Evolutionary conservation across 768 basidiomycete genomes (phyloP).

Genomic region (Mycena galopus): DNA sequence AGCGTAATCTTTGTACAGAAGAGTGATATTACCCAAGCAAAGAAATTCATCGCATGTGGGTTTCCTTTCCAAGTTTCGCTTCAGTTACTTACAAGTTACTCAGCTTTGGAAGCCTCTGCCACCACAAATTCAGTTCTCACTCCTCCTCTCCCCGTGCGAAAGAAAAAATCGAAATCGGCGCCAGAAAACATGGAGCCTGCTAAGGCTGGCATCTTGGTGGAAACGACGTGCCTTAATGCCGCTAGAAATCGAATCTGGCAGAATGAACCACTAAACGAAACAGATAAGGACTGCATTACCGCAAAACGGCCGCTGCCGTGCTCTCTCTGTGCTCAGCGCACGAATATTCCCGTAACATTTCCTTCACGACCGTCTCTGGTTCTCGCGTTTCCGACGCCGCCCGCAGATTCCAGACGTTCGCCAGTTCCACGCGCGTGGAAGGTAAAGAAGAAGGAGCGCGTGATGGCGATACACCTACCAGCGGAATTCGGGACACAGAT

Average conservation of each 20-base stretch:
- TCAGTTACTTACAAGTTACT: neutral
- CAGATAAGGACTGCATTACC: too few relatives aligned
- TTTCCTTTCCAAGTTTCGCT: neutral
- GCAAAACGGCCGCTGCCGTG: too few relatives aligned
- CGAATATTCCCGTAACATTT: too few relatives aligned
- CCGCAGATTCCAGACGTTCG: neutral
- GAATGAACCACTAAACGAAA: too few relatives aligned
- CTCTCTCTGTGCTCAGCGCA: too few relatives aligned
- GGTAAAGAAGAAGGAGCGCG: neutral
- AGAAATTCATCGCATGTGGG: neutral
- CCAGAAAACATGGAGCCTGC: too few relatives aligned
- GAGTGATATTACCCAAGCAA: neutral
- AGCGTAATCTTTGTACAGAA: neutral
- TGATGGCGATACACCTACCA: neutral
- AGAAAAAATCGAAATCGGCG: neutral
- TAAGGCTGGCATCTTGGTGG: too few relatives aligned
- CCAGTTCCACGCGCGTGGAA: neutral
- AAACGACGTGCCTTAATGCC: too few relatives aligned
- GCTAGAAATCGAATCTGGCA: too few relatives aligned
- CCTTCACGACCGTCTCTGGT: too few relatives aligned
- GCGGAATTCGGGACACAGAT: neutral
- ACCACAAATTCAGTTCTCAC: neutral
- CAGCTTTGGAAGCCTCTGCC: neutral
- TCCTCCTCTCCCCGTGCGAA: neutral
- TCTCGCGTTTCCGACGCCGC: neutral